Conservation (phyloP, 2,329 filamentous ascomycete genomes). For the Akanthomyces dipterigenus region DNA sequence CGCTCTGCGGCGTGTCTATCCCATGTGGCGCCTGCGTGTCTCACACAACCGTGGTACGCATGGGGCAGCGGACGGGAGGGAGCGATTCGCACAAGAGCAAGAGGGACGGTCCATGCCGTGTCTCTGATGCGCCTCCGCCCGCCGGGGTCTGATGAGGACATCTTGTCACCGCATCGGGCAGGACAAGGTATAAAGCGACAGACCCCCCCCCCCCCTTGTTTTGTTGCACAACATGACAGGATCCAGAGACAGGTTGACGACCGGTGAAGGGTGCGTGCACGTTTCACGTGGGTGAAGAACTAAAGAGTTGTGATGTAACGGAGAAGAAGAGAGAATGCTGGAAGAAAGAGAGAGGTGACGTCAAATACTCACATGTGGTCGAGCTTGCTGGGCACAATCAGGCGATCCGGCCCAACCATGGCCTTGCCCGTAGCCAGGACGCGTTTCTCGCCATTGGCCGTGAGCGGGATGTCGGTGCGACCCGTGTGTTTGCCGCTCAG, state of each 20-base stretch:
- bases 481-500: constrained; percentile 81
- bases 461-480: constrained; percentile 78
- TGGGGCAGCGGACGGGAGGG: neutral
- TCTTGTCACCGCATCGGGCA: neutral
- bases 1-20: neutral
- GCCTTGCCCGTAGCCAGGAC: constrained; percentile 72
- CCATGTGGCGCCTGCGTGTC: constrained; percentile 4
- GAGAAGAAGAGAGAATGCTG: neutral
- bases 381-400: constrained; percentile 77
- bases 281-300: neutral
- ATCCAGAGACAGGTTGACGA: neutral
- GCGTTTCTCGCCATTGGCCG: constrained; percentile 70
- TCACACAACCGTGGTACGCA: neutral
- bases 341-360: neutral
- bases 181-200: neutral
- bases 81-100: neutral
- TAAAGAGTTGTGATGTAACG: too few species aligned
- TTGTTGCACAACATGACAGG: neutral
- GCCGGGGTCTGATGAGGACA: neutral
- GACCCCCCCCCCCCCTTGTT: neutral
- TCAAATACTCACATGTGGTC: constrained; percentile 63
- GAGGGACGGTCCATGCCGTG: constrained; percentile 10
- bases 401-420: constrained; percentile 72
- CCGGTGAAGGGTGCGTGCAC: neutral
- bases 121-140: constrained; percentile 1